Evolutionary conservation across 2,329 filamentous ascomycete genomes (phyloP).

Genomic region (Aspergillus terreus): DNA sequence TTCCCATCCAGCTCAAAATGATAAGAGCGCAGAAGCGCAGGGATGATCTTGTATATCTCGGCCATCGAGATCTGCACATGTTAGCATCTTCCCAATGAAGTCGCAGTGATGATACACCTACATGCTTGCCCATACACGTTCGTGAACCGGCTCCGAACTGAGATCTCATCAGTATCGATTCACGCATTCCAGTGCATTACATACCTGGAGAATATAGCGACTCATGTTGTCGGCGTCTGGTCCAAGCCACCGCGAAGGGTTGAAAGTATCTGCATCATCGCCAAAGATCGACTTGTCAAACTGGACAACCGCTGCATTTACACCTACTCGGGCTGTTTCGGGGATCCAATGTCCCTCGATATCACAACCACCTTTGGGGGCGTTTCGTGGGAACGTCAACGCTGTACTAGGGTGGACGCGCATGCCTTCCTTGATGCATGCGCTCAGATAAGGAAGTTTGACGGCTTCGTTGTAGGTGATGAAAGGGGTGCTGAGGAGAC

Average conservation of each 20-base stretch:
- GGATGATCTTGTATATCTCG: constrained; percentile 15
- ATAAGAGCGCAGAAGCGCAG: constrained; percentile 7
- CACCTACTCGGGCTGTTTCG: constrained; percentile 6
- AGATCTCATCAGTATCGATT: background rate
- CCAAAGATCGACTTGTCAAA: constrained; percentile 3
- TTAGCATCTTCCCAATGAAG: background rate
- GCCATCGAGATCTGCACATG: constrained; percentile 11
- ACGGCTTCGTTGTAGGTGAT: constrained; percentile 23
- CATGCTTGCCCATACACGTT: constrained; percentile 12
- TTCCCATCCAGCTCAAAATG: constrained; percentile 7
- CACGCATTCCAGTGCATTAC: background rate
- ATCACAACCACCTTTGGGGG: constrained; percentile 9
- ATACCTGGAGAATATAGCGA: constrained; percentile 6
- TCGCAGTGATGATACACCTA: background rate
- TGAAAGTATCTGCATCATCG: background rate
- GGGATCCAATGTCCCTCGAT: constrained; percentile 10
- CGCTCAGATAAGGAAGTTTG: constrained; percentile 46
- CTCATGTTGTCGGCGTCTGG: background rate
- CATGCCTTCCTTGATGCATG: constrained; percentile 49
- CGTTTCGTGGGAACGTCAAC: constrained; percentile 19
- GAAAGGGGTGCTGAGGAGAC: constrained; percentile 11
- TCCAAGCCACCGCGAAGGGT: constrained; percentile 1
- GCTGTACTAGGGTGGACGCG: constrained; percentile 36
- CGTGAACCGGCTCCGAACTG: constrained; percentile 9
- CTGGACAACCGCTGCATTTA: constrained; percentile 7